Base-by-base conservation (phyloP, 2,329 filamentous ascomycete species). In the Ambrosiella cleistominuta region DNA sequence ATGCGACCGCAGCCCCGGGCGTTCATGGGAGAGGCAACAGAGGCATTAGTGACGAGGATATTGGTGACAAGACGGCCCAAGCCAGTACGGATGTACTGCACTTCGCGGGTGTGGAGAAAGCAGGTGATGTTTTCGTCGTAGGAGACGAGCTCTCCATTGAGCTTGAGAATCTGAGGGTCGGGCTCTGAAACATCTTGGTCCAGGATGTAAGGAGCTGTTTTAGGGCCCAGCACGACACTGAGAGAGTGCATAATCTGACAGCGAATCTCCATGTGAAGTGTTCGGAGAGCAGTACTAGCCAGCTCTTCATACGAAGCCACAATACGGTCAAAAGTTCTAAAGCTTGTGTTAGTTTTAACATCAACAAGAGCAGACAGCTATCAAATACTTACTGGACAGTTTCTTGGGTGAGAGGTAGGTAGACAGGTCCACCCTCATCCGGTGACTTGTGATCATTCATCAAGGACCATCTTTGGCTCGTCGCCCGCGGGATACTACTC, bases 181-280 rank as follows among this genome's bases (percentile, higher is more conserved):
- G 87, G 86, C 63, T 88, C 85, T 61, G 80, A 80, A 62, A 88
- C 85, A 27, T 86, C 79, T 64, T 87, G 83, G 62, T 87, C 82
- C 54, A 80, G 77, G 61, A 78, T 74, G 69, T 83, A 84, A 0
- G 81, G 80, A 9, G 75, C 80, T 64, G 71, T 78, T 66, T 71
- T 76, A 63, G 73, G 82, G 54, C 76, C 88, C 64, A 77, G 75
- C 60, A 76, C 81, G 61, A 72, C 78, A 68, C 74, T 70, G 45
- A 98, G 77, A 62, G 90, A 88, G 67, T 90, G 81, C 42, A 95
- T 79, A 63, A 94, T 83, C 55, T 88, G 88, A 66, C 86, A 88
- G 52, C 93, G 84, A 54, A 94, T 81, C 68, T 96, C 89, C 68
- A 94, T 80, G 67, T 97, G 90, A 2, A 98, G 74, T 0, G 88